Base-by-base conservation (phyloP, 2,329 filamentous ascomycete genomes). In the Aspergillus puulaauensis region DNA sequence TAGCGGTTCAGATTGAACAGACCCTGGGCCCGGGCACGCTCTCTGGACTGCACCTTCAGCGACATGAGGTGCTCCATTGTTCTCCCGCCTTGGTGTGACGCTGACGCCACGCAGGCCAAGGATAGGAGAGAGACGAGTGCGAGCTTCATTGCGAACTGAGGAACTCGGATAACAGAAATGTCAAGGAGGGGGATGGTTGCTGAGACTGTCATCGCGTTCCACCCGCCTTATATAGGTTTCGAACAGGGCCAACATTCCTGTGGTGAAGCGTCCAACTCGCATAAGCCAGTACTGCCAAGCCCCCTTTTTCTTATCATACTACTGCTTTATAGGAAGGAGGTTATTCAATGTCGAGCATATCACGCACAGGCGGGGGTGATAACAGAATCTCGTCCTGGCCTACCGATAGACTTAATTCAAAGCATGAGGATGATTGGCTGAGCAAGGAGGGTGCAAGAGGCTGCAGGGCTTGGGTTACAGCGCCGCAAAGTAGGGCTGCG, bases 41-140 rank as follows among this genome's bases (percentile, higher is more conserved):
- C 50, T n/a, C 62, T 56, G 21, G 57, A 56, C 24, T 57, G 35
- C 44, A 56, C 14, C 54, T 64, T 64, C 19, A 59, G 33, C 3
- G 53, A 50, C 62, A 64, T 64, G 15, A 64, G 58, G 37, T 59
- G 58, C 40, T 51, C 48, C 62, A 64, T 64, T n/a, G 41, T 45
- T 11, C 35, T 17, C 5, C 44, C 60, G 11, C 54, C 60, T 7
- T 54, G 21, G 40, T 37, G 53, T 23, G 60, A 59, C 14, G 62
- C 62, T 6, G 47, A 37, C 17, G 56, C 52, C 45, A 51, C 17
- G 17, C 56, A 54, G 19, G 54, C 58, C 21, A 59, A 35, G 7
- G 56, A 52, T 17, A 64, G 49, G 11, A 58, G 44, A 40, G 56
- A 61, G 17, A 64, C 11, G 8, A 58, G 8, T 12, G 62, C 53